Conservation (phyloP, 257 asterid species). For the Fraxinus pennsylvanica region DNA sequence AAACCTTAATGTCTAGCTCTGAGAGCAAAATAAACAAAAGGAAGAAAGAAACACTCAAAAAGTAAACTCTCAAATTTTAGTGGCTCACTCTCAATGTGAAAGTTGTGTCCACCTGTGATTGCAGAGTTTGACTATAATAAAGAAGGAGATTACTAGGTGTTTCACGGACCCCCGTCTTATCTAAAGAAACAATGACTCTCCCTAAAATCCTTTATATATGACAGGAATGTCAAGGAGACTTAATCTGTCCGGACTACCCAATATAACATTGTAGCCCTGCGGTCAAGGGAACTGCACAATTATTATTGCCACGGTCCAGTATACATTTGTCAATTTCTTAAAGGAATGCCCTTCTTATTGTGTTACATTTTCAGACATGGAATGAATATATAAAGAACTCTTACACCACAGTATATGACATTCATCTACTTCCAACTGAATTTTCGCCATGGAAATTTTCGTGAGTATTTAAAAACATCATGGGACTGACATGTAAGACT, state of each 20-base stretch:
- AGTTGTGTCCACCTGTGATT: neutral
- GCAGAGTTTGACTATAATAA: neutral
- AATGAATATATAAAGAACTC: neutral
- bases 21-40: neutral
- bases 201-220: neutral
- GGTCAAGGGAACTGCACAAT: too few species aligned
- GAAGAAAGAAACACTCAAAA: neutral
- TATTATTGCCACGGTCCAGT: neutral
- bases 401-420: neutral
- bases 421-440: neutral
- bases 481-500: neutral
- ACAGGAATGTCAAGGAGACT: neutral
- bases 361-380: neutral
- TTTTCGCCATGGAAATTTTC: too few species aligned
- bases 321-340: neutral
- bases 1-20: neutral
- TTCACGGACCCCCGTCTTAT: neutral
- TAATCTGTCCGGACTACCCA: neutral
- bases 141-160: neutral
- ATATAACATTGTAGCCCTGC: neutral
- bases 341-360: neutral
- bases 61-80: neutral
- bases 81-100: neutral
- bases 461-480: too few species aligned
- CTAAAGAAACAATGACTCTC: neutral